Conservation (phyloP, 768 basidiomycete species). For the Lactifluus volemus region DNA sequence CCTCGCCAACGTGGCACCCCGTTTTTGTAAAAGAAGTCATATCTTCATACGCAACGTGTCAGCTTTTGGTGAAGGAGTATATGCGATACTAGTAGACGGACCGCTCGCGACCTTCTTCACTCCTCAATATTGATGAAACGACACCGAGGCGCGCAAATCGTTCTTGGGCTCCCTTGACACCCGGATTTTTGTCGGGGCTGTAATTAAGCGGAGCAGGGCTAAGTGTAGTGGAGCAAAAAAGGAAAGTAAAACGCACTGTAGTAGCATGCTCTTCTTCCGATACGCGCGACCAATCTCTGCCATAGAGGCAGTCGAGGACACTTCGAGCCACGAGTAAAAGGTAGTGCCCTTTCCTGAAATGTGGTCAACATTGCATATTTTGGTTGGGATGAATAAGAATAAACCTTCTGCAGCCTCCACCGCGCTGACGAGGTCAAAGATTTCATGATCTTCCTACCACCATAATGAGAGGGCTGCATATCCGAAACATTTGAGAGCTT, state of each 20-base stretch:
- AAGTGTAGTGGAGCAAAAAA: not conserved
- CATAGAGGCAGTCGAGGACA: constrained; percentile 63
- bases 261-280: constrained; percentile 77
- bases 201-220: not conserved
- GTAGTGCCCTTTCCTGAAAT: constrained; percentile 71
- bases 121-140: constrained; percentile 72
- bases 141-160: constrained; percentile 90
- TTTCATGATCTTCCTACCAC: constrained; percentile 83
- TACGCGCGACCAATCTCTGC: constrained; percentile 84
- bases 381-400: constrained; percentile 8
- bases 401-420: constrained; percentile 73
- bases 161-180: constrained; percentile 72
- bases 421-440: constrained; percentile 85
- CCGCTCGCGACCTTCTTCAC: constrained; percentile 67
- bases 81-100: constrained; percentile 28
- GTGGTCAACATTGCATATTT: not conserved
- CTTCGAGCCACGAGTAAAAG: constrained; percentile 91
- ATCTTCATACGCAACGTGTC: constrained; percentile 34
- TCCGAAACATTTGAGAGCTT: not conserved
- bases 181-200: constrained; percentile 95
- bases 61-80: not conserved
- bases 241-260: constrained; percentile 58
- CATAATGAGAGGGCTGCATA: not conserved
- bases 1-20: constrained; percentile 97
- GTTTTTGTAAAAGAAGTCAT: constrained; percentile 94